Evolutionary conservation across 2,329 filamentous ascomycete species (phyloP).

Genomic region (Pseudonectria buxi): DNA sequence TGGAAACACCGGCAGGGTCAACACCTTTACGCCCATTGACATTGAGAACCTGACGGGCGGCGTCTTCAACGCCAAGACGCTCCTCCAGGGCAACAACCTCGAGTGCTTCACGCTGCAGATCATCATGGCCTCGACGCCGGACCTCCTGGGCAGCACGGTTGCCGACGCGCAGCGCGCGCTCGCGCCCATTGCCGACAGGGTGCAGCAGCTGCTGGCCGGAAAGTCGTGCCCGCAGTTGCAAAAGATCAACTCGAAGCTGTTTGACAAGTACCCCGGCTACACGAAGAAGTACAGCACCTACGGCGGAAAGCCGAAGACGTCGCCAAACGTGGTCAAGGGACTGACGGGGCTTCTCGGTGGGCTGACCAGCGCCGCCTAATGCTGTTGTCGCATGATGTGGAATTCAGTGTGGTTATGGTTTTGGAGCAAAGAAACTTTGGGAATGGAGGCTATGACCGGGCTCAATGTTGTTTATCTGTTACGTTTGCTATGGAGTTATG

Average conservation of each 20-base stretch:
- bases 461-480: no score
- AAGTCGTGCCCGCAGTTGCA: constrained; percentile 5
- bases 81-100: constrained; percentile 40
- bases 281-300: constrained; percentile 8
- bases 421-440: no score
- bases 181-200: constrained; percentile 2
- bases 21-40: constrained; percentile 42
- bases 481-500: no score
- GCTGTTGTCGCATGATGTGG: no score
- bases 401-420: no score
- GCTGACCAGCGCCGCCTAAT: no score
- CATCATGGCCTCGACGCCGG: constrained; percentile 32
- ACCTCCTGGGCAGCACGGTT: constrained; percentile 31
- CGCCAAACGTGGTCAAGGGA: constrained; percentile 1
- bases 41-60: constrained; percentile 37
- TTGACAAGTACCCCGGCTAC: constrained; percentile 4
- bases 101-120: constrained; percentile 33
- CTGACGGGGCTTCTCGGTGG: constrained; percentile 1
- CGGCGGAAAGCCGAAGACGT: constrained; percentile 3
- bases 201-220: constrained; percentile 2
- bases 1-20: constrained; percentile 42
- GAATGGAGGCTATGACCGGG: no score
- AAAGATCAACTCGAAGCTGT: constrained; percentile 4
- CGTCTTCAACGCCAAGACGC: constrained; percentile 32
- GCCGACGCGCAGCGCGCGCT: background rate